Percentiles rank a stretch among this genome's conserved stretches.
phyloP scores from a whole-genome alignment of 495 filamentous ascomycete species.

The Monascus purpureus region DNA sequence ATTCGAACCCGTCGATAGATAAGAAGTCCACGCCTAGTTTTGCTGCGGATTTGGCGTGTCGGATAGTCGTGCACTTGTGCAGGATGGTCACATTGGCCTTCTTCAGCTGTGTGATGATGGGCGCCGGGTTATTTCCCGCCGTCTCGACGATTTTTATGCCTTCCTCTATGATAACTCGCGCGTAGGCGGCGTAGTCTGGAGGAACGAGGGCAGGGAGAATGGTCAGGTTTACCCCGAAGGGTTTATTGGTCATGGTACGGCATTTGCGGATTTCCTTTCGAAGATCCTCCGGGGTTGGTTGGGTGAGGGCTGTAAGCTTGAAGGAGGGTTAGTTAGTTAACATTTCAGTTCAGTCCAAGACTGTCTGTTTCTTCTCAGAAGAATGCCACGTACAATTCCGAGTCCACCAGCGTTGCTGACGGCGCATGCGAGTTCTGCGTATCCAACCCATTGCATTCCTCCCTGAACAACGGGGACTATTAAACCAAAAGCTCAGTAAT shows the following conservation, averaged over 20 bases:
- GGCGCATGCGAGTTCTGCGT: constrained; percentile 83
- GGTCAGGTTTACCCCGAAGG: constrained; percentile 94
- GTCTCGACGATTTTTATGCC: constrained; percentile 93
- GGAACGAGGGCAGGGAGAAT: constrained; percentile 81
- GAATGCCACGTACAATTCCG: constrained; percentile 44
- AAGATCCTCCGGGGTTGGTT: constrained; percentile 83
- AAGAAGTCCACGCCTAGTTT: constrained; percentile 96
- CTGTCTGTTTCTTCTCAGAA: not conserved
- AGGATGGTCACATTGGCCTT: constrained; percentile 61
- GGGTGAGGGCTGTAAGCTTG: constrained; percentile 78
- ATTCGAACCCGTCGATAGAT: constrained; percentile 95
- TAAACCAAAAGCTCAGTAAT: constrained; percentile 8
- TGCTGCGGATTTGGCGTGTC: constrained; percentile 81
- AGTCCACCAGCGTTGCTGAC: constrained; percentile 93
- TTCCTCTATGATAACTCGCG: constrained; percentile 84
- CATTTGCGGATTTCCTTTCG: constrained; percentile 86
- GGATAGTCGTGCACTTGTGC: constrained; percentile 96
- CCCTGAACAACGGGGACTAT: constrained; percentile 93
- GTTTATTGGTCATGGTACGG: constrained; percentile 68
- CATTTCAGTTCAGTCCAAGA: not conserved
- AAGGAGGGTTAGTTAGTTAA: constrained; percentile 1
- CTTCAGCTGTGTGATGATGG: constrained; percentile 83
- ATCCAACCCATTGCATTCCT: constrained; percentile 87
- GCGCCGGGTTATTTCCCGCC: constrained; percentile 85
- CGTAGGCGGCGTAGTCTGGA: constrained; percentile 86